phyloP scores from a whole-genome alignment of 495 filamentous ascomycete species.

The Aspergillus ostianus region DNA sequence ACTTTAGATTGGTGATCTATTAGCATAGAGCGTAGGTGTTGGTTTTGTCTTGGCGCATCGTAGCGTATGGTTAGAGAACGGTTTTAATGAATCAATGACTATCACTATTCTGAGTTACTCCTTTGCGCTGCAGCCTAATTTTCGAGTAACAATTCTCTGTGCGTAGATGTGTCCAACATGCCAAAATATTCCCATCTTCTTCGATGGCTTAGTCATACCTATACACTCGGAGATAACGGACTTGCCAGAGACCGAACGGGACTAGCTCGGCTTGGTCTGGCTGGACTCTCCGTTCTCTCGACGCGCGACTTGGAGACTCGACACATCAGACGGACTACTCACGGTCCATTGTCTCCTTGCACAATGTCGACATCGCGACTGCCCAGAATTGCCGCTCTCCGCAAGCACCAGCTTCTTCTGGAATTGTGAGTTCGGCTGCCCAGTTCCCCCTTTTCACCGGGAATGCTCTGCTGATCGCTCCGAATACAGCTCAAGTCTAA shows the following conservation, averaged over 20 bases:
- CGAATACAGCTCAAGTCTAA: slow-evolving; percentile 68
- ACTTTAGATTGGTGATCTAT: background rate
- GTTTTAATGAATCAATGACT: background rate
- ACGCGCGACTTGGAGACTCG: background rate
- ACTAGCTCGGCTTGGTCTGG: background rate
- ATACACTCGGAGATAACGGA: background rate
- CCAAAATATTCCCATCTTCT: no score
- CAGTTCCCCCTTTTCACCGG: background rate
- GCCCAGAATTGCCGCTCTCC: slow-evolving; percentile 45
- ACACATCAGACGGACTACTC: background rate
- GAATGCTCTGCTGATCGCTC: slow-evolving; percentile 6
- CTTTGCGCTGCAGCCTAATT: background rate
- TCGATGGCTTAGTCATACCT: background rate
- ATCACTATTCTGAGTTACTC: background rate
- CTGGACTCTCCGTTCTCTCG: background rate
- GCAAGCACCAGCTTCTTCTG: slow-evolving; percentile 67
- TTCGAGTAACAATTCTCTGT: no score
- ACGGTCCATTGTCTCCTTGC: background rate
- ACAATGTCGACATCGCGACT: slow-evolving; percentile 44
- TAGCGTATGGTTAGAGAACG: background rate
- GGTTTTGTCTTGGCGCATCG: background rate
- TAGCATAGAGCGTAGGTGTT: background rate
- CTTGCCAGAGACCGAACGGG: background rate
- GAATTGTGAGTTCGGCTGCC: slow-evolving; percentile 62
- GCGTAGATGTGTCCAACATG: no score